phyloP scores from a whole-genome alignment of 2,329 filamentous ascomycete genomes.

The Epichloe hybrida region DNA sequence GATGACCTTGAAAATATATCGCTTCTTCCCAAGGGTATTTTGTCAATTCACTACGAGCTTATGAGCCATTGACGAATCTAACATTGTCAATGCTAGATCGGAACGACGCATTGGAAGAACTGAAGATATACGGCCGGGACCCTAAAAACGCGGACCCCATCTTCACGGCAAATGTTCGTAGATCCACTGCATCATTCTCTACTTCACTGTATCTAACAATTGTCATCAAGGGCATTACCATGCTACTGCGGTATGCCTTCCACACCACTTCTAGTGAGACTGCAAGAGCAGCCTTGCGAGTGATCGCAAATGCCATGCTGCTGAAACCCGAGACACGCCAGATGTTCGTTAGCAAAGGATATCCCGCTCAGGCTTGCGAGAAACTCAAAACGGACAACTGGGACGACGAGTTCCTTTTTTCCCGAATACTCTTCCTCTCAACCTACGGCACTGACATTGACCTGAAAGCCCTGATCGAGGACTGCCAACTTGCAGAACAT shows the following conservation, averaged over 20 bases:
- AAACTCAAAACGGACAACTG: conserved; percentile 58
- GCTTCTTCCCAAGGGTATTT: conserved; percentile 46
- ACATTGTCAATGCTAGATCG: conserved; percentile 35
- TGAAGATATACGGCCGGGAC: conserved; percentile 57
- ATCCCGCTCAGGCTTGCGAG: conserved; percentile 49
- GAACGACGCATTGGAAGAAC: conserved; percentile 45
- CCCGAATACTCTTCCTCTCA: conserved; percentile 31
- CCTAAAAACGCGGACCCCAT: conserved; percentile 64
- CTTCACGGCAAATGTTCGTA: conserved; percentile 59
- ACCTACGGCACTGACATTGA: conserved; percentile 35
- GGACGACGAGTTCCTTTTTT: conserved; percentile 73
- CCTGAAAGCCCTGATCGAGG: conserved; percentile 33
- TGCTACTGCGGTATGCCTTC: conserved; percentile 61
- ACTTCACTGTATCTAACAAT: conserved; percentile 1
- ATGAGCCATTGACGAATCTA: conserved; percentile 1
- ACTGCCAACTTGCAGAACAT: conserved; percentile 32
- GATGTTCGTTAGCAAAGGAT: conserved; percentile 30
- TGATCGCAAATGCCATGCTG: conserved; percentile 64
- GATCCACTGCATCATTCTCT: not conserved
- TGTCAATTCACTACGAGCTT: not conserved
- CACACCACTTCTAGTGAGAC: conserved; percentile 47
- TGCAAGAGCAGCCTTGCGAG: conserved; percentile 65
- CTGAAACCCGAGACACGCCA: conserved; percentile 33
- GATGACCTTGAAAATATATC: conserved; percentile 47
- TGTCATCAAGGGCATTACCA: conserved; percentile 54